Conservation (phyloP, 2,329 filamentous ascomycete genomes). For the Curvularia sp. region DNA sequence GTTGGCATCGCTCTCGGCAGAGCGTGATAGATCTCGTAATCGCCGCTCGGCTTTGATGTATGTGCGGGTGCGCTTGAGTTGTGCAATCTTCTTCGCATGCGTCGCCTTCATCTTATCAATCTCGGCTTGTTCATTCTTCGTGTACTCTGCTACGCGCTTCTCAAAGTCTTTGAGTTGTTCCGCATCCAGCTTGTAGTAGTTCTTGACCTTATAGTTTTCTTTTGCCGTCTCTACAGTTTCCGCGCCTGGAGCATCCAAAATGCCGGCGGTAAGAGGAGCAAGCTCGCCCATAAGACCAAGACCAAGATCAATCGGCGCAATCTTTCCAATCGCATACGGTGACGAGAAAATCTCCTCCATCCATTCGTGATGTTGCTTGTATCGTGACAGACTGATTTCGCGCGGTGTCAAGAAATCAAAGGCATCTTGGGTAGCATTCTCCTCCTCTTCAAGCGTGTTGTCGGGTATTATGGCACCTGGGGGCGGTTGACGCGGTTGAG, state of each 20-base stretch:
- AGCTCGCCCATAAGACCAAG: constrained; percentile 81
- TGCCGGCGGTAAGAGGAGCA: constrained; percentile 79
- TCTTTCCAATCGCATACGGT: constrained; percentile 83
- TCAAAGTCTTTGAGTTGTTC: constrained; percentile 86
- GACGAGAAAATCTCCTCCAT: constrained; percentile 97
- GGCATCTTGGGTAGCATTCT: constrained; percentile 85
- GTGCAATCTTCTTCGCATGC: constrained; percentile 77
- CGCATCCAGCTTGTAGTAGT: constrained; percentile 72
- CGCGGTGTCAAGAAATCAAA: constrained; percentile 89
- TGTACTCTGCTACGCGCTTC: constrained; percentile 74
- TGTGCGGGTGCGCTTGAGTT: constrained; percentile 72
- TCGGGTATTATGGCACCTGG: constrained; percentile 45
- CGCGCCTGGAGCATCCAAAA: constrained; percentile 69
- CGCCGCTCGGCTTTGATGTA: constrained; percentile 78
- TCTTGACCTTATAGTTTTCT: constrained; percentile 51
- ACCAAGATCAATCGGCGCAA: constrained; percentile 85
- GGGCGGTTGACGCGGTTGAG: constrained; percentile 53
- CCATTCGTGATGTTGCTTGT: constrained; percentile 97
- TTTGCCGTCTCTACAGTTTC: constrained; percentile 36
- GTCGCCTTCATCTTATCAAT: constrained; percentile 83
- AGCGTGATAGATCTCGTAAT: constrained; percentile 69
- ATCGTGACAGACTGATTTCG: constrained; percentile 85
- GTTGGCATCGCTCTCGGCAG: constrained; percentile 31
- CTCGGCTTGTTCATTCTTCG: constrained; percentile 76
- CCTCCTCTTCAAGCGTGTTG: constrained; percentile 77